Base-by-base conservation (phyloP, 2,329 filamentous ascomycete species). In the Aspergillus luchuensis region DNA sequence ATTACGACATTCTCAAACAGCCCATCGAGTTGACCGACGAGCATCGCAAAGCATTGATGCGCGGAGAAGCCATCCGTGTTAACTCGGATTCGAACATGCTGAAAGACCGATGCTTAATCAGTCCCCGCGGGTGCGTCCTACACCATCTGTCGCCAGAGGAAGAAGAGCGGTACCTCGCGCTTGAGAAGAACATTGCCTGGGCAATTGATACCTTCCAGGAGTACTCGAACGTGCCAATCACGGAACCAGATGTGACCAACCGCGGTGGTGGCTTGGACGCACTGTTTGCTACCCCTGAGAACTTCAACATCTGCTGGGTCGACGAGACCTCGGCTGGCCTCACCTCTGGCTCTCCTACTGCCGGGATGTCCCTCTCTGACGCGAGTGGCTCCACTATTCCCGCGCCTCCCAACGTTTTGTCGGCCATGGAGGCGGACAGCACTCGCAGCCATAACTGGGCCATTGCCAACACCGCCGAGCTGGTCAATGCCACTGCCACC, bases 291-390 rank as follows among this genome's bases (percentile, higher is more conserved):
- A 76, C 74, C 2, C 78, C 79, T 1, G 79, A 80, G 60, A 77
- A 76, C 17, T 80, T 78, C 65, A 79, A 79, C 38, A 72, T 80
- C 57, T 73, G 76, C 63, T 81, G 79, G 78, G 72, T 80, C 6
- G 77, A 78, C 36, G 76, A 78, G 21, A 64, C 69, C 4, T 63
- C 71, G 17, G 60, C 67, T 7, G 67, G 64, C 3, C 57, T 74
- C 33, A 69, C 69, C 19, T 67, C 72, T 17, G 66, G 63, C 4
- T 69, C 72, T 2, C 63, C 71, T 1, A 61, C 65, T 19, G 61
- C 64, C 17, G 59, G 65, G 33, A 58, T 71, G 6, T 66, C 70
- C 4, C 63, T 64, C 1, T 57, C 66, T 2, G 74, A 74, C 1
- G 63, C 67, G 8, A 64, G 69, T 1, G 63, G 68, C 8, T 57